phyloP scores from a whole-genome alignment of 768 basidiomycete genomes.

The Dentipellis sp. region DNA sequence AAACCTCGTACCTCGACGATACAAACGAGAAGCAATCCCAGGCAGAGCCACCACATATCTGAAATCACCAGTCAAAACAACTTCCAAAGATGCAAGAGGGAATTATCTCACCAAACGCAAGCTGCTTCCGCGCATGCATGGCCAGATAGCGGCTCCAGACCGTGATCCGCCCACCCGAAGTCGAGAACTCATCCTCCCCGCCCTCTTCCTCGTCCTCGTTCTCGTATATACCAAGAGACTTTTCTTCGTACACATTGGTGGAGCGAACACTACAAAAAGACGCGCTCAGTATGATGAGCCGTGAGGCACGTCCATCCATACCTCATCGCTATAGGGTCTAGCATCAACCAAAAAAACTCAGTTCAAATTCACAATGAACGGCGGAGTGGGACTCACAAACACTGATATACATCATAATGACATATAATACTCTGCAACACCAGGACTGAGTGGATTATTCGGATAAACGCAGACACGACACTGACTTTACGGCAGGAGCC shows the following conservation, averaged over 20 bases:
- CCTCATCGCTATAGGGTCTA: constrained; percentile 81
- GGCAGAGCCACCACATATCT: constrained; percentile 96
- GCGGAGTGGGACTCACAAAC: constrained; percentile 45
- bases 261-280: constrained; percentile 62
- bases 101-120: constrained; percentile 68
- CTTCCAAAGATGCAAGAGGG: not conserved
- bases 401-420: constrained; percentile 91
- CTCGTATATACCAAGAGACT: constrained; percentile 4
- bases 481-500: constrained; percentile 85
- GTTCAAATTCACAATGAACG: constrained; percentile 1
- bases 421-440: constrained; percentile 59
- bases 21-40: constrained; percentile 83
- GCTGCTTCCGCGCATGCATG: constrained; percentile 78
- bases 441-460: not conserved
- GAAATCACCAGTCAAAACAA: not conserved
- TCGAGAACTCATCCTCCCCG: constrained; percentile 30
- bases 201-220: constrained; percentile 8
- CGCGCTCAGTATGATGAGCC: not conserved
- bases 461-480: constrained; percentile 9
- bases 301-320: constrained; percentile 16
- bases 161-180: constrained; percentile 40
- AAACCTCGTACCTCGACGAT: constrained; percentile 70
- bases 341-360: not conserved
- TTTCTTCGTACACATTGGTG: constrained; percentile 90
- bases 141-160: constrained; percentile 73